These are phyloP conservation scores for Cornus florida DNA, from an alignment of 148 eudicot genomes.

Conservation along the genomic window DNA sequence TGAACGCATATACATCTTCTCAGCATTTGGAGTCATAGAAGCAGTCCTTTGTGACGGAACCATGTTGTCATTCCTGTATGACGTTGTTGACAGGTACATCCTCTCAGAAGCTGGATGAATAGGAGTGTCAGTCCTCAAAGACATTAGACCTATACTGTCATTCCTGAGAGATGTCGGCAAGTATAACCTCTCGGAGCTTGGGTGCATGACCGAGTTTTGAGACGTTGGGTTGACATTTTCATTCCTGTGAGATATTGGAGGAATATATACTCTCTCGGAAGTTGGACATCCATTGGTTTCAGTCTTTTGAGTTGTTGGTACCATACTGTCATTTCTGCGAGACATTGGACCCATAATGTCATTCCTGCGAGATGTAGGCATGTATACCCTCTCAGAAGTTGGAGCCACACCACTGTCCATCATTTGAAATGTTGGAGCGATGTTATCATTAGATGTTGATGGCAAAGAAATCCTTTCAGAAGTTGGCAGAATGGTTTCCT, in stretches of 20 bases:
- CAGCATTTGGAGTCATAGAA: background rate
- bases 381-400: constrained; percentile 2
- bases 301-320: constrained; percentile 9
- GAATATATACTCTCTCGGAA: constrained; percentile 10
- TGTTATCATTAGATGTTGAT: constrained; percentile 2
- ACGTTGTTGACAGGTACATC: constrained; percentile 1
- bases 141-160: background rate
- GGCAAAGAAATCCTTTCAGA: constrained; percentile 17
- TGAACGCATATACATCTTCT: background rate
- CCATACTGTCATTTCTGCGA: background rate
- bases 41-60: background rate
- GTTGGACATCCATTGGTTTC: background rate
- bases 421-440: background rate
- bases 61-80: constrained; percentile 9
- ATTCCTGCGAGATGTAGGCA: constrained; percentile 2
- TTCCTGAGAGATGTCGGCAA: background rate
- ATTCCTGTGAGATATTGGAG: constrained; percentile 6
- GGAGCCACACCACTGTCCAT: constrained; percentile 2
- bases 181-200: constrained; percentile 10
- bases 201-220: background rate
- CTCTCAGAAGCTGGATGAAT: constrained; percentile 11
- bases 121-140: background rate
- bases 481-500: constrained; percentile 5
- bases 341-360: constrained; percentile 8
- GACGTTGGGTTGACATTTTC: constrained; percentile 6